Conservation (phyloP, 139 green algal genomes). For the Dunaliella primolecta region DNA sequence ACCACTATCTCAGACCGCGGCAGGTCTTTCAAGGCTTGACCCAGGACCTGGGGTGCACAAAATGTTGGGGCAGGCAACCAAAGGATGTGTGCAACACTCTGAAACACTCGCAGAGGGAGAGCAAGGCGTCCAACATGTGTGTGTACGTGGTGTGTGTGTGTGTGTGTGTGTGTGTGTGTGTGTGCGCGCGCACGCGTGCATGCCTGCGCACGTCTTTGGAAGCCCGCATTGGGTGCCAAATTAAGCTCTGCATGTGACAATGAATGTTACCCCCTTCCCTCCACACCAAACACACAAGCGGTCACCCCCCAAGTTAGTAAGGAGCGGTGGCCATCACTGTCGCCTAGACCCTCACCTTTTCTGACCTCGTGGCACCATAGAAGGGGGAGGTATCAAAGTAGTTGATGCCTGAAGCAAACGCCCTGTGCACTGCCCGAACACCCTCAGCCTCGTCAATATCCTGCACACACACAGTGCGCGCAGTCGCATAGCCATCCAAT, state of each 20-base stretch:
- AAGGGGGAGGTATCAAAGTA: slow-evolving; percentile 95
- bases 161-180: not conserved
- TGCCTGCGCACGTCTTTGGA: too few relatives aligned
- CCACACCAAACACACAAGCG: too few relatives aligned
- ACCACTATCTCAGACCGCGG: slow-evolving; percentile 80
- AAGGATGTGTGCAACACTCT: too few relatives aligned
- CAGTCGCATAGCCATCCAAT: not conserved
- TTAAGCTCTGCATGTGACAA: too few relatives aligned
- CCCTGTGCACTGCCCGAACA: slow-evolving; percentile 67
- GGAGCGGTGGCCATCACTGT: too few relatives aligned
- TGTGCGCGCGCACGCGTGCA: not conserved
- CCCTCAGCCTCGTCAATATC: slow-evolving; percentile 66
- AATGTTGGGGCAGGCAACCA: too few relatives aligned
- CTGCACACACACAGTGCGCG: slow-evolving; percentile 26
- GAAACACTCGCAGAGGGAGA: too few relatives aligned
- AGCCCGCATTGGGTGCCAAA: too few relatives aligned
- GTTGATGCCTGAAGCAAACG: slow-evolving; percentile 86
- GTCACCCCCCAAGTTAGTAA: too few relatives aligned
- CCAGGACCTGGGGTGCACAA: slow-evolving; percentile 62
- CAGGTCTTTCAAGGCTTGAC: slow-evolving; percentile 65
- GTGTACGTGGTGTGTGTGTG: not conserved
- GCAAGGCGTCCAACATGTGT: too few relatives aligned
- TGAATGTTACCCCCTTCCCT: too few relatives aligned
- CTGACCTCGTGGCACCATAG: slow-evolving; percentile 81
- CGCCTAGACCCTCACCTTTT: slow-evolving; percentile 80